Conservation (phyloP, 2,329 filamentous ascomycete species). For the Alternaria ethzedia region DNA sequence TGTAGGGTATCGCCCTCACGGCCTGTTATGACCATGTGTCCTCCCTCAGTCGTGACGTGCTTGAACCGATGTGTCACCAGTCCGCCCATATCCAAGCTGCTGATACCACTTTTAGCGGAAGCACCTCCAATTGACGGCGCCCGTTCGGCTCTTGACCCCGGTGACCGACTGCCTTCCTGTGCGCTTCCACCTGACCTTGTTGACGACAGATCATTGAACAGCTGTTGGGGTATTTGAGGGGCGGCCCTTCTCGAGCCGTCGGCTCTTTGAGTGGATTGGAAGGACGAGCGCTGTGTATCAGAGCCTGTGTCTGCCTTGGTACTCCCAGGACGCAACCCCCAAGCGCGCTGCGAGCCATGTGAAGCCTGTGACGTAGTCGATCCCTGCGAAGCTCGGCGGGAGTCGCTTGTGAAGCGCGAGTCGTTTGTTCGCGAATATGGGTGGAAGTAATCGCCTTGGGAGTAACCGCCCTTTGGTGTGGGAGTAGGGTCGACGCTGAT, state of each 20-base stretch:
- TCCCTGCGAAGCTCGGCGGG: constrained; percentile 35
- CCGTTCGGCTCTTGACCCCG: constrained; percentile 28
- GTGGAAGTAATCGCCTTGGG: constrained; percentile 48
- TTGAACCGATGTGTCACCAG: constrained; percentile 77
- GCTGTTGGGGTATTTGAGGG: constrained; percentile 32
- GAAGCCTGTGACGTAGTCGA: constrained; percentile 41
- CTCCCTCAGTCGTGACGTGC: constrained; percentile 76
- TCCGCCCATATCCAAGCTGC: constrained; percentile 50
- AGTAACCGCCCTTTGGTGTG: constrained; percentile 20
- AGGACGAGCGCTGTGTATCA: constrained; percentile 1
- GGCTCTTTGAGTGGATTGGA: constrained; percentile 1
- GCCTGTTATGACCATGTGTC: constrained; percentile 83
- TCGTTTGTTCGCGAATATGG: constrained; percentile 34
- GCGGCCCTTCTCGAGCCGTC: constrained; percentile 17
- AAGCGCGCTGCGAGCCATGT: constrained; percentile 27
- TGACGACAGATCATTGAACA: constrained; percentile 47
- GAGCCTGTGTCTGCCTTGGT: constrained; percentile 11
- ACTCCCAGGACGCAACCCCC: constrained; percentile 5
- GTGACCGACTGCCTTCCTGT: constrained; percentile 25
- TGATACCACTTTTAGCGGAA: constrained; percentile 45
- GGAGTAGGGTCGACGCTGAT: constrained; percentile 69
- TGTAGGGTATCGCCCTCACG: constrained; percentile 74
- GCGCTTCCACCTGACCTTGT: constrained; percentile 33
- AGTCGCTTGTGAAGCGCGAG: constrained; percentile 24
- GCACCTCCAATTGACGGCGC: constrained; percentile 31